Evolutionary conservation across 164 flowering plant species (phyloP), one percentile per base, ranked within the genome.

Genomic region (Liquidambar formosana): DNA sequence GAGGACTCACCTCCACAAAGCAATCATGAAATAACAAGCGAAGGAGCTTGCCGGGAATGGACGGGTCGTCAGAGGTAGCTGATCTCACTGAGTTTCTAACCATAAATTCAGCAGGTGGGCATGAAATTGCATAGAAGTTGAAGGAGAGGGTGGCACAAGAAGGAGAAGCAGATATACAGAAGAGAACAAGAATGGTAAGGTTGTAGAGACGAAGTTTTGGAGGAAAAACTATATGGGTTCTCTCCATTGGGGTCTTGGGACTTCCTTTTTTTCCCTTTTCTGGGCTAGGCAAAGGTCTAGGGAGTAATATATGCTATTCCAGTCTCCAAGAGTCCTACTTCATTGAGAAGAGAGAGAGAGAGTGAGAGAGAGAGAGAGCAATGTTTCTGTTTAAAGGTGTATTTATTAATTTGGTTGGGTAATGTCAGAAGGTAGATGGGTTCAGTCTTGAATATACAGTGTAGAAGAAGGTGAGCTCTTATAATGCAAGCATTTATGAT

Each of bases 21-120:
- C 97, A 90, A 77, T 92, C 97, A 77, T 90, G 97, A 67, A 92
- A 92, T 21, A 90, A 68, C 61, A 92, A 71, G 52, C 95, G 88
- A 13, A 92, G 86, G 58, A 92, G 88, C 75, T 87, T 89, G 19
- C 95, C 95, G 0, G 97, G 93, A 27, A 88, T 41, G 0, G 90
- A 72, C 5, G 88, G 81, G 62, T 92, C 95, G 8, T 12, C 5
- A 21, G 77, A 56, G 15, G 92, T 73, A 63, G 88, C 88, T 56
- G 92, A 80, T 77, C 92, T 85, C 51, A 90, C 89, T 4, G 92
- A 73, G 75, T 83, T 81, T 70, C 71, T 81, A 22, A 90, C 89
- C 21, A 92, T 77, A 14, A 83, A 27, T 65, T 92, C 97, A 13
- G 85, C 93, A 15, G 83, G 10, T 23, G 97, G 97, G 69, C 97